Evolutionary conservation across 2,329 filamentous ascomycete species (phyloP).

Genomic region (Trichoderma simmonsii): DNA sequence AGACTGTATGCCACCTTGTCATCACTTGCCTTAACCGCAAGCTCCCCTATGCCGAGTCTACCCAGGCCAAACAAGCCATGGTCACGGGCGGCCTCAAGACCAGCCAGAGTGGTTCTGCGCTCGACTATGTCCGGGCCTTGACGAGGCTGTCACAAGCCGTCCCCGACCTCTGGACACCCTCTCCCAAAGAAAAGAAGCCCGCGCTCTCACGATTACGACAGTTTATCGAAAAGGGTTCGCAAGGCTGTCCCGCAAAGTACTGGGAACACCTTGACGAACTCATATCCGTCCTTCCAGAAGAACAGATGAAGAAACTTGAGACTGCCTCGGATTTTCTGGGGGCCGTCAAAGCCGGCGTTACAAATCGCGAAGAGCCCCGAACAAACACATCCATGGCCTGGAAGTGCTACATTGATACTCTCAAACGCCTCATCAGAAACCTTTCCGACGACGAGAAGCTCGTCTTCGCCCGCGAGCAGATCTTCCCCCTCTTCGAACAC

Average conservation of each 20-base stretch:
- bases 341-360: slow-evolving; percentile 68
- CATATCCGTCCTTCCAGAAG: slow-evolving; percentile 55
- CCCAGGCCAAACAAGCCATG: slow-evolving; percentile 56
- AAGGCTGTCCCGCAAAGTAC: slow-evolving; percentile 67
- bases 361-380: slow-evolving; percentile 69
- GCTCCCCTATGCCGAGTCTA: slow-evolving; percentile 47
- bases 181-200: slow-evolving; percentile 47
- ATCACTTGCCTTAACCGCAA: slow-evolving; percentile 46
- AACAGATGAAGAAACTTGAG: slow-evolving; percentile 39
- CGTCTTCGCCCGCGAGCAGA: slow-evolving; percentile 45
- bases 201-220: slow-evolving; percentile 58
- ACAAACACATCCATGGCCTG: slow-evolving; percentile 68
- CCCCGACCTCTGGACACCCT: slow-evolving; percentile 70
- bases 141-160: slow-evolving; percentile 60
- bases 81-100: slow-evolving; percentile 71
- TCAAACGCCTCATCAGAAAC: slow-evolving; percentile 50
- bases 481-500: slow-evolving; percentile 54
- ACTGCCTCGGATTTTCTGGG: slow-evolving; percentile 60
- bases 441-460: slow-evolving; percentile 46
- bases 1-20: slow-evolving; percentile 51
- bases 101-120: slow-evolving; percentile 70
- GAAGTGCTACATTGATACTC: slow-evolving; percentile 67
- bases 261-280: slow-evolving; percentile 69
- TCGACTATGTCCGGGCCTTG: slow-evolving; percentile 67
- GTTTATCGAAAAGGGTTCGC: slow-evolving; percentile 80